phyloP scores from a whole-genome alignment of 306 rosid species.

The Canavalia gladiata region DNA sequence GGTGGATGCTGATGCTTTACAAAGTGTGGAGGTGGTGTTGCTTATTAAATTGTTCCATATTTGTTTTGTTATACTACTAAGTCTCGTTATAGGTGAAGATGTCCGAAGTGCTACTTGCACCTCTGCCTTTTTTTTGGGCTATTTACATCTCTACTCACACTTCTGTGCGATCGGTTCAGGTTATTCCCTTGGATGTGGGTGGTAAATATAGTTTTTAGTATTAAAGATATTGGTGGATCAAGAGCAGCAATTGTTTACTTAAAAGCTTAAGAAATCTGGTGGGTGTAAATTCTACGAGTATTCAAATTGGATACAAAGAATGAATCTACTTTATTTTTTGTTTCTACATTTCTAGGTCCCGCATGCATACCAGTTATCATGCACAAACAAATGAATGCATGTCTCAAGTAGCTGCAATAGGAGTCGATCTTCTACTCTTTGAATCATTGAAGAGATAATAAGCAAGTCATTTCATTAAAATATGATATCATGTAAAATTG shows the following conservation, averaged over 20 bases:
- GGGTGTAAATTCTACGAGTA: constrained; percentile 54
- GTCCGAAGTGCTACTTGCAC: constrained; percentile 60
- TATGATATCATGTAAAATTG: neutral
- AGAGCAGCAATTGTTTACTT: constrained; percentile 44
- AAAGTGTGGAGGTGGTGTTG: constrained; percentile 60
- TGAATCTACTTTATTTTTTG: constrained; percentile 45
- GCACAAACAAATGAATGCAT: constrained; percentile 1
- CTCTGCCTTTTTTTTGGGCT: constrained; percentile 56
- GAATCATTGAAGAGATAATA: neutral
- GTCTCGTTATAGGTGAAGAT: constrained; percentile 59
- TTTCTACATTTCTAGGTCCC: constrained; percentile 1
- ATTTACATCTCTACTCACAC: constrained; percentile 48
- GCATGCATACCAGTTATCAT: constrained; percentile 7
- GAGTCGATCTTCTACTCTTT: neutral
- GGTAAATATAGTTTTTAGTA: constrained; percentile 53
- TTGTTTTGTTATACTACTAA: constrained; percentile 59
- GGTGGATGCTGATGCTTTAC: constrained; percentile 50
- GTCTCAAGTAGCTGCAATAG: neutral
- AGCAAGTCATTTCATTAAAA: neutral
- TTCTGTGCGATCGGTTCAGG: constrained; percentile 45
- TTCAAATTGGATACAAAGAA: constrained; percentile 53
- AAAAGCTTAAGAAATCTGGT: constrained; percentile 38
- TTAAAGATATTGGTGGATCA: constrained; percentile 43
- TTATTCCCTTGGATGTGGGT: constrained; percentile 58
- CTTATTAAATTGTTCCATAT: constrained; percentile 56